These are phyloP conservation scores for Hymenochaete sp. DNA, from an alignment of 1,284 basidiomycete species.

Conservation along the genomic window DNA sequence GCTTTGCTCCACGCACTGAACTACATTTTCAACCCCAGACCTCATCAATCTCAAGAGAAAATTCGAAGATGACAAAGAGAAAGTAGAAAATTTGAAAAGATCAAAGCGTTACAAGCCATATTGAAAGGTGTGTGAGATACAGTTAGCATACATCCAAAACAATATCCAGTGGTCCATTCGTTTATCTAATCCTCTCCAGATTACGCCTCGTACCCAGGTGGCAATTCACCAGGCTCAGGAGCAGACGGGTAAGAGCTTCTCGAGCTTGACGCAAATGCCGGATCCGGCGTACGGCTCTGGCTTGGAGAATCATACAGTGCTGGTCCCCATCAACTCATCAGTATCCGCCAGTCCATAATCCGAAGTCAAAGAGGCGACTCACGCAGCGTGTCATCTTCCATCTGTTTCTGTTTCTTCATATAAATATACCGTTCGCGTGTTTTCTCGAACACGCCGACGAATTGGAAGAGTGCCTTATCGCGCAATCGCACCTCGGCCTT, in stretches of 20 bases:
- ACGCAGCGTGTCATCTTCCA: constrained; percentile 38
- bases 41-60: constrained; percentile 70
- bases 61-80: constrained; percentile 84
- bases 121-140: constrained; percentile 30
- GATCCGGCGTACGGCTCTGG: constrained; percentile 12
- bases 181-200: neutral
- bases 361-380: constrained; percentile 1
- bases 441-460: constrained; percentile 63
- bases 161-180: neutral
- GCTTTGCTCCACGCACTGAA: constrained; percentile 8
- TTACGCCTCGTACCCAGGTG: constrained; percentile 16
- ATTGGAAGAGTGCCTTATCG: constrained; percentile 62
- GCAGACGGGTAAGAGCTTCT: constrained; percentile 1
- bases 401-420: constrained; percentile 53
- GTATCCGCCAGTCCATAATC: neutral
- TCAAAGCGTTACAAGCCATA: constrained; percentile 81
- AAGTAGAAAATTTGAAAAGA: constrained; percentile 73
- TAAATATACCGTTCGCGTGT: constrained; percentile 64
- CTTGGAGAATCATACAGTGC: constrained; percentile 15
- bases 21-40: constrained; percentile 33
- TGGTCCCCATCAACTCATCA: neutral
- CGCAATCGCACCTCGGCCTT: constrained; percentile 58
- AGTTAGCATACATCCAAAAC: neutral
- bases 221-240: constrained; percentile 8
- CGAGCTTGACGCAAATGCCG: constrained; percentile 1